These are phyloP conservation scores for Termitomyces sp. DNA, from an alignment of 768 basidiomycete species.

Conservation along the genomic window DNA sequence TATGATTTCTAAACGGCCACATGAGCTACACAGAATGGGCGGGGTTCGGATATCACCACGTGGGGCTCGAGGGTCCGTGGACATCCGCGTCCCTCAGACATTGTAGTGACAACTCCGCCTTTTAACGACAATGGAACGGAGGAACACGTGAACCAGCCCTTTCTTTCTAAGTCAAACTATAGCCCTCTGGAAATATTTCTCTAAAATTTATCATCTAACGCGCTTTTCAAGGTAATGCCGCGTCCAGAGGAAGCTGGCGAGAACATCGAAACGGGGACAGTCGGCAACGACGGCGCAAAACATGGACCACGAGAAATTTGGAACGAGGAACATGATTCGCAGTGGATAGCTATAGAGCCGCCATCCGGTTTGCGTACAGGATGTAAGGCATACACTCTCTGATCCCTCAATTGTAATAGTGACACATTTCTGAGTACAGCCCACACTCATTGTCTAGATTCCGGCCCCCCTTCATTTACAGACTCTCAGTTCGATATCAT, in stretches of 20 bases:
- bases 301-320: neutral
- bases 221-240: neutral
- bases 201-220: neutral
- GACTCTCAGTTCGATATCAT: slow-evolving; percentile 4
- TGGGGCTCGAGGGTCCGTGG: neutral
- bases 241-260: neutral
- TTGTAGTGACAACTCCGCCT: neutral
- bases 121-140: slow-evolving; percentile 1
- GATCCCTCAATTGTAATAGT: neutral
- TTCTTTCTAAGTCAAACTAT: no score
- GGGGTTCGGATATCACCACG: slow-evolving; percentile 5
- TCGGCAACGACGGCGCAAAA: neutral
- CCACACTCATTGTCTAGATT: neutral
- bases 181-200: neutral
- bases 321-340: neutral
- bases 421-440: neutral
- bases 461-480: neutral
- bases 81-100: neutral
- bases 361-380: neutral
- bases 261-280: neutral
- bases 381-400: neutral
- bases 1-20: no score
- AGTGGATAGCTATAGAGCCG: slow-evolving; percentile 1
- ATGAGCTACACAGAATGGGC: neutral
- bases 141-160: neutral